phyloP scores from a whole-genome alignment of 306 rosid genomes.

The Vigna trinervia region DNA sequence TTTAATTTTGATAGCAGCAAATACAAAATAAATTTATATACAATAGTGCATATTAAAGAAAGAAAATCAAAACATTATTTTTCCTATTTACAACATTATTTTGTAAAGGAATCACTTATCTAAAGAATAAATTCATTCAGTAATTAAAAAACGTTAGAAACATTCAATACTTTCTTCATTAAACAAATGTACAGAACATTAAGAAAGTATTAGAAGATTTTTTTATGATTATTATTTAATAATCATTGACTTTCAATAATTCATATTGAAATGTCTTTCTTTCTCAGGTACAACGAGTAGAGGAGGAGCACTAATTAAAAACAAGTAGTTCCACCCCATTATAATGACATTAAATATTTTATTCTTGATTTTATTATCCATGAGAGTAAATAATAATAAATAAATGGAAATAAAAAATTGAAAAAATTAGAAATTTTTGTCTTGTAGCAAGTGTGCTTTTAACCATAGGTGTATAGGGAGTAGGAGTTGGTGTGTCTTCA shows the following conservation, averaged over 20 bases:
- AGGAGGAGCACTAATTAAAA: conserved; percentile 21
- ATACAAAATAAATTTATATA: too few relatives aligned
- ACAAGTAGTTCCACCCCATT: conserved; percentile 33
- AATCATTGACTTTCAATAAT: not conserved
- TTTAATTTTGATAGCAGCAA: too few relatives aligned
- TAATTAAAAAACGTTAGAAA: not conserved
- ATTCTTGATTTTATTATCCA: not conserved
- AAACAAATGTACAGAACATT: not conserved
- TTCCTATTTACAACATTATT: not conserved
- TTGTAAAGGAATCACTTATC: not conserved
- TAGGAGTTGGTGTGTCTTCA: conserved; percentile 52
- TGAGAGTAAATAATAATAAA: not conserved
- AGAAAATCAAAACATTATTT: not conserved
- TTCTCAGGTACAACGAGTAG: conserved; percentile 49
- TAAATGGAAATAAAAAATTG: too few relatives aligned
- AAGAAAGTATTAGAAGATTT: not conserved
- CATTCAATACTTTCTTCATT: not conserved
- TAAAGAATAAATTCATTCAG: not conserved
- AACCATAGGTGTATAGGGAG: conserved; percentile 52
- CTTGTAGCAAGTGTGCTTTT: conserved; percentile 25
- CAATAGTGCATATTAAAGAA: too few relatives aligned
- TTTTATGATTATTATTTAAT: not conserved
- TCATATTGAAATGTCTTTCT: conserved; percentile 21
- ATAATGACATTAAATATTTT: not conserved
- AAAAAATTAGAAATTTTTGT: not conserved